A percentile compares a stretch with the other conserved stretches of the same genome.
Evolutionary conservation across 371 early-diverging fungal species (phyloP).

Genomic region (Chytridiales sp.): DNA sequence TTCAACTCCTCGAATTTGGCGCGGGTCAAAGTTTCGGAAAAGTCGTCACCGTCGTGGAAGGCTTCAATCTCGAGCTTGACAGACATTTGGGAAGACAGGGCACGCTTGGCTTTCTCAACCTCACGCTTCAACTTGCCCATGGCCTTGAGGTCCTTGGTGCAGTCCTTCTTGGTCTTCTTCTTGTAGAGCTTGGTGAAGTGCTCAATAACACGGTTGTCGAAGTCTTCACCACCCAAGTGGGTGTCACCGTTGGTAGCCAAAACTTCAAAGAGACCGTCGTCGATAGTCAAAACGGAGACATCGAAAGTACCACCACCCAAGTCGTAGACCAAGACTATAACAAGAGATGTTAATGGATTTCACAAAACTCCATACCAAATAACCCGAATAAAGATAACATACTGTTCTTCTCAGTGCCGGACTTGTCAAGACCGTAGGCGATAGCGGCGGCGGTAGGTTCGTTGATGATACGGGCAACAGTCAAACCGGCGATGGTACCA

Average conservation of each 20-base stretch:
- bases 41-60: constrained; percentile 63
- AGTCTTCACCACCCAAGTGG: constrained; percentile 95
- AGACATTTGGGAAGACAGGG: constrained; percentile 81
- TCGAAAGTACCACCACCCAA: constrained; percentile 97
- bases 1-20: constrained; percentile 63
- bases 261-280: constrained; percentile 85
- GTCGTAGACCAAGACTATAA: constrained; percentile 93
- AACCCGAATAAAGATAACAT: no score
- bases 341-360: constrained; percentile 32
- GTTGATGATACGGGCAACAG: constrained; percentile 66
- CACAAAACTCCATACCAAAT: constrained; percentile 32
- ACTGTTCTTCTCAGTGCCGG: constrained; percentile 41
- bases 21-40: constrained; percentile 61
- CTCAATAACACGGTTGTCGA: constrained; percentile 83
- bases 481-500: constrained; percentile 69
- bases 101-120: constrained; percentile 87
- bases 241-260: constrained; percentile 89
- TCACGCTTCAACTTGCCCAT: constrained; percentile 87
- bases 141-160: constrained; percentile 70
- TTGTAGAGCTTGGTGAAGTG: constrained; percentile 75
- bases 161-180: constrained; percentile 68
- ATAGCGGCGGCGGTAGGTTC: constrained; percentile 80
- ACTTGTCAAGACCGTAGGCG: constrained; percentile 69
- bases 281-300: constrained; percentile 85
- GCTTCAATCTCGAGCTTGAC: constrained; percentile 72